These are phyloP conservation scores for Scutellaria baicalensis DNA, from an alignment of 257 asterid species.

Conservation along the genomic window DNA sequence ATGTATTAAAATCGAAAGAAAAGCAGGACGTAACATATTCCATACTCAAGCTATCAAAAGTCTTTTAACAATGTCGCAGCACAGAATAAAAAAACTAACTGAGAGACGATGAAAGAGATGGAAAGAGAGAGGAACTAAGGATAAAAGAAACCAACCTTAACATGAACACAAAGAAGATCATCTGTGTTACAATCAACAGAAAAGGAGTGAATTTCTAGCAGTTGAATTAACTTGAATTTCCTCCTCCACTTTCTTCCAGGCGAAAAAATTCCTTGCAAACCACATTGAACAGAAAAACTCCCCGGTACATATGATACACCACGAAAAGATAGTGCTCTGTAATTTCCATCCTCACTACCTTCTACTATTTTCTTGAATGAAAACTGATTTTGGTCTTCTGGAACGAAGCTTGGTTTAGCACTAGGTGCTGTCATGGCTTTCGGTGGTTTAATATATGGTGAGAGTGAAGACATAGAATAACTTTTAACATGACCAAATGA, in stretches of 20 bases:
- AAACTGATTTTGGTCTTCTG: constrained; percentile 70
- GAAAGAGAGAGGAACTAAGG: background rate
- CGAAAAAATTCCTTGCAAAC: constrained; percentile 84
- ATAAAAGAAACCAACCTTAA: constrained; percentile 50
- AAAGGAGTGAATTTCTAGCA: constrained; percentile 65
- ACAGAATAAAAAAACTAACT: background rate
- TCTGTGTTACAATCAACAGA: constrained; percentile 81
- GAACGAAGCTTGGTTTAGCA: constrained; percentile 44
- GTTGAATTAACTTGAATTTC: constrained; percentile 84
- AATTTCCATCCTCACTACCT: constrained; percentile 42
- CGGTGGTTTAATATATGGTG: constrained; percentile 44
- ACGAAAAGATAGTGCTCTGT: constrained; percentile 70
- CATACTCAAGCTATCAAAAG: background rate
- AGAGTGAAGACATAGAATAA: constrained; percentile 92
- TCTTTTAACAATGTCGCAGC: background rate
- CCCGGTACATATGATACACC: constrained; percentile 82
- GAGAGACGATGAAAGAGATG: background rate
- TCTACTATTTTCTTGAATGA: constrained; percentile 50
- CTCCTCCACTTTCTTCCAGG: constrained; percentile 96
- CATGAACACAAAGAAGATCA: constrained; percentile 82
- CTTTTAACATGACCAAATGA: constrained; percentile 82
- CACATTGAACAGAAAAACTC: constrained; percentile 91
- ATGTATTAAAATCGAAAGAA: background rate
- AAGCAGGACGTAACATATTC: constrained; percentile 4
- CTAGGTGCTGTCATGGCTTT: constrained; percentile 40